phyloP scores from a whole-genome alignment of 768 basidiomycete genomes.

The Pisolithus microcarpus region DNA sequence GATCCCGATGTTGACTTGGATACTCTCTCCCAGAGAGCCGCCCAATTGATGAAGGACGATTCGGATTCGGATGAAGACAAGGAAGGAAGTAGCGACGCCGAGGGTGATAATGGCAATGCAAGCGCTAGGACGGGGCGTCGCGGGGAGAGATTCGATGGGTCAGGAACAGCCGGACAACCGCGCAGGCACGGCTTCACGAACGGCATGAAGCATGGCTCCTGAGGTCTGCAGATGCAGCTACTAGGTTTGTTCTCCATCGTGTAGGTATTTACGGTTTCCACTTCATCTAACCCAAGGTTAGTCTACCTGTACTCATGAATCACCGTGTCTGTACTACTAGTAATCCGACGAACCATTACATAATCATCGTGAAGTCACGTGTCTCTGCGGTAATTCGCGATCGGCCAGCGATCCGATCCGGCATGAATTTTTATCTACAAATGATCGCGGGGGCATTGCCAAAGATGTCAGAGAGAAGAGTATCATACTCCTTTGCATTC shows the following conservation, averaged over 20 bases:
- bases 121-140: not conserved
- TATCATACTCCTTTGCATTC: not conserved
- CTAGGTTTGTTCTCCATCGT: no score
- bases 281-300: no score
- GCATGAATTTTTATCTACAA: not conserved
- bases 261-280: no score
- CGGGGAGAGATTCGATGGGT: no score
- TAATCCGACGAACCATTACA: no score
- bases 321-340: no score
- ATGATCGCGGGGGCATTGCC: not conserved
- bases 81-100: not conserved
- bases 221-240: conserved; percentile 7
- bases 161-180: not conserved
- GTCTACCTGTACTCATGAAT: no score
- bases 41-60: conserved; percentile 51
- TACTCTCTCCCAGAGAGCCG: conserved; percentile 44
- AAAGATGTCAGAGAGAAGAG: not conserved
- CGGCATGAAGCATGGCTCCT: conserved; percentile 14
- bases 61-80: conserved; percentile 20
- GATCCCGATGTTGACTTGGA: not conserved
- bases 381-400: not conserved
- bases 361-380: not conserved
- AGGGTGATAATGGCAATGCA: not conserved
- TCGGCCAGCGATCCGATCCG: not conserved
- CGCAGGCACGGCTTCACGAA: conserved; percentile 9